Evolutionary conservation across 2,329 filamentous ascomycete genomes (phyloP), one percentile per base, ranked within the genome.

Genomic region (Pestalotiopsis fici): DNA sequence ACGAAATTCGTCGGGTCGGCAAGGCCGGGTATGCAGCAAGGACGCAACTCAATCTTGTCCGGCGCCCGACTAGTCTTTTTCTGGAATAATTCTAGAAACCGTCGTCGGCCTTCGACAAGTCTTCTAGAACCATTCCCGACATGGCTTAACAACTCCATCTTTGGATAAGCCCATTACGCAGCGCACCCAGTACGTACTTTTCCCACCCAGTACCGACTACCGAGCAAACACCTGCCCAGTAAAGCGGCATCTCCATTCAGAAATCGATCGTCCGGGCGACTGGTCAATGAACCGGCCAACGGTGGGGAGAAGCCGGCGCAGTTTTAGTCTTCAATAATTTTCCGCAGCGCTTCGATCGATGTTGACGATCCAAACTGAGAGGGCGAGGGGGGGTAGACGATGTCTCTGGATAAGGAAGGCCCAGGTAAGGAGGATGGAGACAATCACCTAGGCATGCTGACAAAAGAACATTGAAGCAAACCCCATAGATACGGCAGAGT

Each of bases 181-280:
- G 43, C n/a, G 5, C 43, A 43, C 18, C 37, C 18, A 18, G 43
- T 50, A 35, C 31, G 31, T 27, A 15, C 18, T 57, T 15, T 57
- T 21, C 12, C 27, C n/a, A 27, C 28, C 25, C 13, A 59, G 55
- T 25, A 59, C 31, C n/a, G 31, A 31, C 15, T 31, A 27, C 57
- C 55, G 55, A 28, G 57, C 9, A 27, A 31, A 39, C 25, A 27
- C 27, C 27, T 59, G 28, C 57, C 57, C 11, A 35, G 57, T 59
- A 59, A 59, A 59, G 57, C 57, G 57, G 57, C 57, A 59, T 27
- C 57, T 59, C 57, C 57, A 59, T 59, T 9, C 3, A 59, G 57
- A 31, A 50, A 59, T 59, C 27, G 57, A 59, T 35, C 57, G n/a
- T 27, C 57, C 27, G 57, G 25, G 28, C 37, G 25, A 12, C 31